phyloP scores from a whole-genome alignment of 2,329 filamentous ascomycete genomes.

The Trichoderma aggressivum region DNA sequence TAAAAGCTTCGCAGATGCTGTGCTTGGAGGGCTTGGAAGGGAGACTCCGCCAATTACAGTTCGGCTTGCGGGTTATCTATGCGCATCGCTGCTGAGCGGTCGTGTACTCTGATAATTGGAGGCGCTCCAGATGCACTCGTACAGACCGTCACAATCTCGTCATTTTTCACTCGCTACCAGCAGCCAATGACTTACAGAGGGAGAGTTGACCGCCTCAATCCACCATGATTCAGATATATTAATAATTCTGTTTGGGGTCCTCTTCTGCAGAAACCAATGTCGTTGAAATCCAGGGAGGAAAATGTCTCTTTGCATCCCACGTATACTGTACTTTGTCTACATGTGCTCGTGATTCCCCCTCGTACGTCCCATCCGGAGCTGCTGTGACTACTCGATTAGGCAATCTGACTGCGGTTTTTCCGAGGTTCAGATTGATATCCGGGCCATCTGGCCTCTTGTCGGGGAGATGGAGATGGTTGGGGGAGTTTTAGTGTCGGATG shows the following conservation, averaged over 20 bases:
- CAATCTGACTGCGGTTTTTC: neutral
- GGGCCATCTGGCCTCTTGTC: conserved; percentile 16
- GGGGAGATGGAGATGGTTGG: conserved; percentile 16
- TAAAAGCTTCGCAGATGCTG: neutral
- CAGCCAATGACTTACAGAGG: neutral
- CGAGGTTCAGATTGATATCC: neutral
- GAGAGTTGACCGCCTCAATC: neutral
- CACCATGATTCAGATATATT: neutral
- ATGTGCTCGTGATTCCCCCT: neutral
- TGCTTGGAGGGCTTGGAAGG: neutral
- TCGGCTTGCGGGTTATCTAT: neutral
- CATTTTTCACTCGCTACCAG: neutral
- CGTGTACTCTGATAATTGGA: neutral
- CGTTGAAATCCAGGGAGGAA: neutral
- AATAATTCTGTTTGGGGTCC: neutral
- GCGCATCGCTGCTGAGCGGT: neutral
- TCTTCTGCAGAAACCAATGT: neutral
- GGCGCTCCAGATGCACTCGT: neutral
- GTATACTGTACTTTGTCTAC: neutral
- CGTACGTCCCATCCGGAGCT: neutral
- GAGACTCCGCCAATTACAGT: neutral
- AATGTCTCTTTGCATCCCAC: neutral
- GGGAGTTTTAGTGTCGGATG: neutral
- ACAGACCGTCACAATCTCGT: neutral
- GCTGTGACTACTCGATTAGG: neutral